Evolutionary conservation across 805 yeast species (phyloP), one percentile per base, ranked within the genome.

Genomic region (Yamadazyma sp.): DNA sequence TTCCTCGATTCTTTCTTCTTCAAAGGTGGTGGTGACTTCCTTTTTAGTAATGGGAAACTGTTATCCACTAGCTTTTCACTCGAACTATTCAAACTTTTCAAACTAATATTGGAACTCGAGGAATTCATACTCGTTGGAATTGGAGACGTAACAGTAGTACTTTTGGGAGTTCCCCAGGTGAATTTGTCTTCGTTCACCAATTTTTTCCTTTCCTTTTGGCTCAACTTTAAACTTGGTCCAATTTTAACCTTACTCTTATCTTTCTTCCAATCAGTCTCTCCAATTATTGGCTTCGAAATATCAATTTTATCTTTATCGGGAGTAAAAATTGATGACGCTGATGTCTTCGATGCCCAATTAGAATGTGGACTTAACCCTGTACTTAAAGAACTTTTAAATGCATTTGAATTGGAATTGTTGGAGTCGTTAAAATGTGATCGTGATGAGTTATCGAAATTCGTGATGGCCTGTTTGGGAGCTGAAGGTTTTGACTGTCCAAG

Each of bases 191-290:
- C 22, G n/a, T 30, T 15, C 2, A 65, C 63, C 43, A 65, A 45
- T 39, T 62, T 68, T 49, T 72, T 75, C 26, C 85, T 55, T 43
- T 78, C 84, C 47, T 76, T 76, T 43, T 81, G 86, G 1, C 86
- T 78, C 11, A 75, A 47, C 41, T 73, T 71, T 21, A 58, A 51
- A 14, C 62, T 55, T 0, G 71, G 62, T 2, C 60, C 59, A 14
- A 69, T 48, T 35, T 56, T 58, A 3, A 58, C 49, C 25, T 59
- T 67, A 6, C 41, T 35, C 7, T n/a, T n/a, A n/a, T n/a, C 31
- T 19, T 48, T 44, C 13, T 43, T 37, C 40, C 14, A 42, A 36
- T 17, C 40, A 11, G 20, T 23, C 20, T 22, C 33, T 5, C 13
- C 25, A 16, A 19, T 20, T 5, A 21, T 6, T 10, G 21, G 21